These are phyloP conservation scores for Cryoendolithus antarcticus DNA, from an alignment of 2,329 filamentous ascomycete genomes.

Conservation along the genomic window DNA sequence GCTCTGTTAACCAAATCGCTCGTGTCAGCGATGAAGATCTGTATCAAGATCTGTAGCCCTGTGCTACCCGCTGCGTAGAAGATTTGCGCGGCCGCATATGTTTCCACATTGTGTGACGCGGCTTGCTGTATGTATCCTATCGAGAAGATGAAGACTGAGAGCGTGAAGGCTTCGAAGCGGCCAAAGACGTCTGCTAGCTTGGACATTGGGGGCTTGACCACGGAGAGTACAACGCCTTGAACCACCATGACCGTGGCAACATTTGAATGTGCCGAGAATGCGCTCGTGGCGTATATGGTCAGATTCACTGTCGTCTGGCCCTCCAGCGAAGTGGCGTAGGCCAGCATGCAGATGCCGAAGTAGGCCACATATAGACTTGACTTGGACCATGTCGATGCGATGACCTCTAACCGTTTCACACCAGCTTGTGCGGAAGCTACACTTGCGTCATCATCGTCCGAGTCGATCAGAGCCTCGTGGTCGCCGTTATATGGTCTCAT, in stretches of 20 bases:
- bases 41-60: conserved; percentile 48
- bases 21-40: conserved; percentile 54
- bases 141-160: conserved; percentile 42
- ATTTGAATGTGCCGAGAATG: conserved; percentile 52
- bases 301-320: conserved; percentile 50
- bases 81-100: conserved; percentile 44
- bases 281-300: conserved; percentile 52
- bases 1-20: conserved; percentile 48
- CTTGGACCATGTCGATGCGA: conserved; percentile 38
- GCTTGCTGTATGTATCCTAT: conserved; percentile 49
- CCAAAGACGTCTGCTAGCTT: conserved; percentile 52
- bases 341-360: conserved; percentile 33
- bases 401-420: conserved; percentile 37
- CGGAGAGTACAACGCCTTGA: conserved; percentile 49
- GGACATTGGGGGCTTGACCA: conserved; percentile 49
- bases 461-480: not conserved
- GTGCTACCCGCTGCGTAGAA: conserved; percentile 51
- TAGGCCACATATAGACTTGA: conserved; percentile 36
- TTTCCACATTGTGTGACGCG: conserved; percentile 40
- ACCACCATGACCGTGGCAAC: conserved; percentile 53
- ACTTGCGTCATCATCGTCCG: conserved; percentile 4
- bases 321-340: conserved; percentile 55
- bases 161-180: conserved; percentile 45
- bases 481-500: conserved; percentile 3
- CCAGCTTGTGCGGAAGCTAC: conserved; percentile 29